phyloP scores from a whole-genome alignment of 1,284 basidiomycete genomes.

The Agroathelia rolfsii region DNA sequence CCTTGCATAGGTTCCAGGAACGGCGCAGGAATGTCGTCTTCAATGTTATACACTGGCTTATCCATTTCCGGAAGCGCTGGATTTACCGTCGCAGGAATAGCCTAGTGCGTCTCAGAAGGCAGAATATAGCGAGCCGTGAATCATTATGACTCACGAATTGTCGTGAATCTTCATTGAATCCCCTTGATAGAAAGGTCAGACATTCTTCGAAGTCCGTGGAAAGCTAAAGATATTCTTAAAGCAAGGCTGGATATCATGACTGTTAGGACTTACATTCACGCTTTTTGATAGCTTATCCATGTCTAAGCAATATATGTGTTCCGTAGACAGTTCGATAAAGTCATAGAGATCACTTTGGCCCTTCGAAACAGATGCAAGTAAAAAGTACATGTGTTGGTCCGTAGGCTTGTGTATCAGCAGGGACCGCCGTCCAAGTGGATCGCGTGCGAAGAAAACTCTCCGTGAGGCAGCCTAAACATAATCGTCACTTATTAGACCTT shows the following conservation, averaged over 20 bases:
- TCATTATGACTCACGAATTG: constrained; percentile 18
- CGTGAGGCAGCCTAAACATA: constrained; percentile 30
- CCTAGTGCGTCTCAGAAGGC: constrained; percentile 24
- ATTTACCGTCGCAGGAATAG: constrained; percentile 36
- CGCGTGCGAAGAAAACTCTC: constrained; percentile 71
- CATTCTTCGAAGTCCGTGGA: constrained; percentile 20
- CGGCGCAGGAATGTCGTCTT: constrained; percentile 36
- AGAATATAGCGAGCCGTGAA: constrained; percentile 9
- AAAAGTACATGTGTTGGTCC: constrained; percentile 34
- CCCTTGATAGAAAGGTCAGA: constrained; percentile 19
- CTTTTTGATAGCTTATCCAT: constrained; percentile 21
- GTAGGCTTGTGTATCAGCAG: constrained; percentile 63
- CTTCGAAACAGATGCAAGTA: constrained; percentile 59
- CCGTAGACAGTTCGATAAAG: constrained; percentile 58
- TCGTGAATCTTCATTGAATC: constrained; percentile 3
- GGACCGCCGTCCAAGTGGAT: constrained; percentile 88
- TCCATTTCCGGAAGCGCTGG: constrained; percentile 34
- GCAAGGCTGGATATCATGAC: neutral
- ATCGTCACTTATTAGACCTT: constrained; percentile 1
- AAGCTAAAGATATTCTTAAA: constrained; percentile 19
- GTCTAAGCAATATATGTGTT: constrained; percentile 45
- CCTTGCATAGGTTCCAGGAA: constrained; percentile 37
- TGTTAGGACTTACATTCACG: constrained; percentile 5
- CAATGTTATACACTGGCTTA: constrained; percentile 23
- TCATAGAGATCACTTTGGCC: constrained; percentile 32